Evolutionary conservation across 2,329 filamentous ascomycete genomes (phyloP).

Genomic region (Setomelanomma holmii): DNA sequence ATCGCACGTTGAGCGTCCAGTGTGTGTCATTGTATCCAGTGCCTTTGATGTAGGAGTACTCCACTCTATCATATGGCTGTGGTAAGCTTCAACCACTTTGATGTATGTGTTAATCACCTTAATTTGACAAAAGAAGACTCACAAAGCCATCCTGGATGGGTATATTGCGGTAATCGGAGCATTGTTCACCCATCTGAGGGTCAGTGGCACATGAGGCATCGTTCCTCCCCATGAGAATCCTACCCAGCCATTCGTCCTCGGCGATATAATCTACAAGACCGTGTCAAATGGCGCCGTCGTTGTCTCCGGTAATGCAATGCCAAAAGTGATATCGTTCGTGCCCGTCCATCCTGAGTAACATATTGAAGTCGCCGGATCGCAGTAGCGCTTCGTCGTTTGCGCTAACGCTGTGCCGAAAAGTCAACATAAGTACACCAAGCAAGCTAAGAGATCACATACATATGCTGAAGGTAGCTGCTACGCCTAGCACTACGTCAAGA

Average conservation of each 20-base stretch:
- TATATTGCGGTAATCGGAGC: conserved; percentile 46
- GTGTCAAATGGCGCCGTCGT: conserved; percentile 48
- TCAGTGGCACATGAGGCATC: conserved; percentile 58
- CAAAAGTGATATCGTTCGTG: conserved; percentile 39
- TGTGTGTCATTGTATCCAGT: conserved; percentile 41
- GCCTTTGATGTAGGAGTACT: conserved; percentile 41
- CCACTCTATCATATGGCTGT: conserved; percentile 31
- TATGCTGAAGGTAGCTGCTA: conserved; percentile 13
- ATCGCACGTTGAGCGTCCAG: conserved; percentile 41
- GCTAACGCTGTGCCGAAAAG: conserved; percentile 11
- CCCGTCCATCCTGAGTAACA: conserved; percentile 54
- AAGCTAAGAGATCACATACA: conserved; percentile 11
- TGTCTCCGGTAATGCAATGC: conserved; percentile 47
- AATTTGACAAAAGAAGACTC: conserved; percentile 24
- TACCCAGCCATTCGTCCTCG: conserved; percentile 56
- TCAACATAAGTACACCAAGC: background rate
- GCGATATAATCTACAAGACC: conserved; percentile 55
- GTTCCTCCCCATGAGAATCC: conserved; percentile 59
- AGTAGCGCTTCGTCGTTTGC: conserved; percentile 32
- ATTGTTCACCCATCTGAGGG: conserved; percentile 56
- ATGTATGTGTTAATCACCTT: no score
- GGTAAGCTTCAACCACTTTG: conserved; percentile 37
- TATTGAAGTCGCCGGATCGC: conserved; percentile 39
- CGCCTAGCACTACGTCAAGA: conserved; percentile 1
- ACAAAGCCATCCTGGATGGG: conserved; percentile 57